Evolutionary conservation across 306 rosid genomes (phyloP), one percentile per base, ranked within the genome.

Genomic region (Hylodesmum podocarpum): DNA sequence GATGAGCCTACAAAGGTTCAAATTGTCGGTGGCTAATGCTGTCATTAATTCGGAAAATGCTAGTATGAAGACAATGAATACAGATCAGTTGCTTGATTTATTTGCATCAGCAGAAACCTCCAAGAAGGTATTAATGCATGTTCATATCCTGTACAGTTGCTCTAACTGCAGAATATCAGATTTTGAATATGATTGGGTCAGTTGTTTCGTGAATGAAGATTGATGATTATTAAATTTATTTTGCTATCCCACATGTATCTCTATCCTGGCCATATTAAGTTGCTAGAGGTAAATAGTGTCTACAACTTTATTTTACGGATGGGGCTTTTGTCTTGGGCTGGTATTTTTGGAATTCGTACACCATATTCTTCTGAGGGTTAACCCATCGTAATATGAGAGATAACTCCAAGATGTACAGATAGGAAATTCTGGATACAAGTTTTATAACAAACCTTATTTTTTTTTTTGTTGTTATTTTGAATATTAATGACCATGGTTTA

Each of bases 1-100:
- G 68, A 95, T 95, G 98, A 92, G 89, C 81, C 90, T 95, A 51
- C 97, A 95, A 49, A 89, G 82, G 87, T 95, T 95, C 80, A 95
- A 95, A 80, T 84, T 90, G 57, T 92, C 97, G 0, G 91, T 92
- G 72, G 98, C 98, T 71, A 90, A 92, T 81, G 96, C 98, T 78
- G 97, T 95, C 82, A 95, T 95, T 69, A 95, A 95, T 88, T 47
- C 97, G 6, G 98, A 95, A 74, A 95, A 95, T 83, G 87, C 98
- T 29, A 95, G 98, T 80, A 79, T 95, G 97, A 95, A 89, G 74
- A 92, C 98, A n/a, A 95, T 95, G 98, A 95, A 95, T 80, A 95
- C 98, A 25, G 97, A 95, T 76, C 98, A 95, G 81, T 83, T 95
- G 85, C 98, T 95, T 46, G 98, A 95, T 87, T 89, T 92, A 70